Conservation (phyloP, 2,329 filamentous ascomycete genomes). For the Calonectria multiphialidica region DNA sequence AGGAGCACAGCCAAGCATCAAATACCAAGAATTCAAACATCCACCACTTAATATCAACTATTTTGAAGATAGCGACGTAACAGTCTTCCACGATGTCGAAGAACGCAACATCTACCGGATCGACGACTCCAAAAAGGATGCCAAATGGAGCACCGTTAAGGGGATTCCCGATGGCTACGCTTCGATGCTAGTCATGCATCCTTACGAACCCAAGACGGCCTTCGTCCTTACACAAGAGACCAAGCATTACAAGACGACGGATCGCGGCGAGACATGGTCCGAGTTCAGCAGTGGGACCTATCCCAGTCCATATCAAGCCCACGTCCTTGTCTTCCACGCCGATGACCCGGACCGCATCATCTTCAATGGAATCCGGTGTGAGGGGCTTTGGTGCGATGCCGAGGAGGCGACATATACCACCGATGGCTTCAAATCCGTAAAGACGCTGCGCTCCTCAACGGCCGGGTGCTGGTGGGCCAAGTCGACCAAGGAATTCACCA, state of each 20-base stretch:
- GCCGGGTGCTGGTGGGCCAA: constrained; percentile 91
- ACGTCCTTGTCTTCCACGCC: constrained; percentile 82
- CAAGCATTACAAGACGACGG: constrained; percentile 85
- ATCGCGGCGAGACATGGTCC: constrained; percentile 86
- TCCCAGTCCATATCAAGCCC: constrained; percentile 65
- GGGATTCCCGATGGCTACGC: constrained; percentile 74
- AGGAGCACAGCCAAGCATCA: constrained; percentile 75
- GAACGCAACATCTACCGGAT: constrained; percentile 81
- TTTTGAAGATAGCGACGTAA: constrained; percentile 88
- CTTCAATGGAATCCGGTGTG: constrained; percentile 81
- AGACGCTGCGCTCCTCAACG: constrained; percentile 75
- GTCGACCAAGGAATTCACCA: constrained; percentile 78
- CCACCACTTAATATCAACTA: constrained; percentile 81
- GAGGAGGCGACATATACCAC: constrained; percentile 78
- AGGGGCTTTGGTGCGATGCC: constrained; percentile 73
- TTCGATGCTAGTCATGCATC: constrained; percentile 78
- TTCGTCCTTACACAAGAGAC: constrained; percentile 79
- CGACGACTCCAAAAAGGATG: constrained; percentile 75
- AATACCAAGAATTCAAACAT: constrained; percentile 72
- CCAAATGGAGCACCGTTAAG: constrained; percentile 77
- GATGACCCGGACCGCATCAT: constrained; percentile 86
- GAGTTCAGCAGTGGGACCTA: constrained; percentile 74
- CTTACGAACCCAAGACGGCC: constrained; percentile 82
- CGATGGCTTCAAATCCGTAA: constrained; percentile 82
- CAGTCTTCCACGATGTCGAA: constrained; percentile 78